These are phyloP conservation scores for Brettanomyces sp. DNA, from an alignment of 805 yeast species.

Conservation along the genomic window DNA sequence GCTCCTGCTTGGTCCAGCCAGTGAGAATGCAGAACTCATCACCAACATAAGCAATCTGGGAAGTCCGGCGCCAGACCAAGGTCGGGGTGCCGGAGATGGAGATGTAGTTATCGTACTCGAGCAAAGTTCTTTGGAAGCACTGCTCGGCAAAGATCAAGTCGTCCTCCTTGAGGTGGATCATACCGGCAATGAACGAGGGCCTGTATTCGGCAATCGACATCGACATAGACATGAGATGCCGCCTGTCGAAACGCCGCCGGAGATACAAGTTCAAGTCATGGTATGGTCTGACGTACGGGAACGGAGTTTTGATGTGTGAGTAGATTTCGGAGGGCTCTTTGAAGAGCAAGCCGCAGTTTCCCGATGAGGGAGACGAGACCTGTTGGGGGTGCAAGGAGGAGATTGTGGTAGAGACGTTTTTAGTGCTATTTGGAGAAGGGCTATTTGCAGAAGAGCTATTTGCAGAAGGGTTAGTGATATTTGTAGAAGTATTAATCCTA, in stretches of 20 bases:
- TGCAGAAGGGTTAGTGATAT: background rate
- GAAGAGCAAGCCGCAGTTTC: constrained; percentile 33
- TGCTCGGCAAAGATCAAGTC: constrained; percentile 94
- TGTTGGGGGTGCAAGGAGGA: background rate
- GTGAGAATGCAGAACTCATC: constrained; percentile 85
- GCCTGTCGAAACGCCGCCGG: constrained; percentile 57
- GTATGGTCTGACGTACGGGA: constrained; percentile 84
- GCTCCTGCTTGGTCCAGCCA: constrained; percentile 74
- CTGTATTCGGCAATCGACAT: constrained; percentile 83
- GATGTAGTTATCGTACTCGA: constrained; percentile 83
- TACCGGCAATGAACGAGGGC: constrained; percentile 89
- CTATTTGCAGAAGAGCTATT: background rate
- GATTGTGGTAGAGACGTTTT: background rate
- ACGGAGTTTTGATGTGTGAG: constrained; percentile 64
- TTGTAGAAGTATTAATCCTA: no score
- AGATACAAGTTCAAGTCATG: constrained; percentile 73
- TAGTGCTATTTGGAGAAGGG: background rate
- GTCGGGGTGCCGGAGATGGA: constrained; percentile 88
- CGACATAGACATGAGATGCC: constrained; percentile 64
- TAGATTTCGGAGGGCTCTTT: constrained; percentile 75
- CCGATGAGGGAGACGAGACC: background rate
- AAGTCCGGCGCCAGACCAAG: constrained; percentile 90
- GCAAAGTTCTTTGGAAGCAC: constrained; percentile 83
- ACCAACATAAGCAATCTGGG: constrained; percentile 92
- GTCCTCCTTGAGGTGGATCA: constrained; percentile 78